Conservation (phyloP, 148 eudicot species). For the Fagopyrum tataricum region DNA sequence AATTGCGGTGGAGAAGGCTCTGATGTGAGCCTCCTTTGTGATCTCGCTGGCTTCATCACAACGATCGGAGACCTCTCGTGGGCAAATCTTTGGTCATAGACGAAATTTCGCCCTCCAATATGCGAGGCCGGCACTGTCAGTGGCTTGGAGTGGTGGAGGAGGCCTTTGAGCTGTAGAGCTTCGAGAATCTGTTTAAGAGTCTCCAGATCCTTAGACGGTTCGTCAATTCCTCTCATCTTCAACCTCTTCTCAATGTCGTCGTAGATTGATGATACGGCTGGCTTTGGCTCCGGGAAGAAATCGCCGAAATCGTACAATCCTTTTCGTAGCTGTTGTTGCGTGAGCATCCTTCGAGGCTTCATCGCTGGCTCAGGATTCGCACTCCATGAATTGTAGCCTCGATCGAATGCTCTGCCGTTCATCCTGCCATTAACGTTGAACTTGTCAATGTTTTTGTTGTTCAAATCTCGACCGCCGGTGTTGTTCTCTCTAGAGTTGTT, state of each 20-base stretch:
- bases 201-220: conserved; percentile 65
- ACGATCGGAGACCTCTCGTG: conserved; percentile 52
- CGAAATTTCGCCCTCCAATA: conserved; percentile 29
- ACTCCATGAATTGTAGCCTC: neutral
- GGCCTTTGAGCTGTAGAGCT: conserved; percentile 84
- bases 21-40: conserved; percentile 14
- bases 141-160: conserved; percentile 39
- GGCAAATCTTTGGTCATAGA: conserved; percentile 28
- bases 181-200: conserved; percentile 82
- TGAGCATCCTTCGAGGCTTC: neutral
- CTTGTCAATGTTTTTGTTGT: neutral
- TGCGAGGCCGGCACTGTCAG: conserved; percentile 16
- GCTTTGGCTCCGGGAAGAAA: conserved; percentile 55
- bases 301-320: conserved; percentile 62
- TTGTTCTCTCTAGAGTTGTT: conserved; percentile 3
- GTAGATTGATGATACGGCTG: conserved; percentile 27
- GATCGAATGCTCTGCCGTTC: neutral
- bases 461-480: conserved; percentile 14
- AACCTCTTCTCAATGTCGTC: conserved; percentile 67
- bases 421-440: conserved; percentile 2
- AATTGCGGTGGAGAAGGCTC: conserved; percentile 18
- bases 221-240: conserved; percentile 73
- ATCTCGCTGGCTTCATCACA: conserved; percentile 43
- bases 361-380: neutral
- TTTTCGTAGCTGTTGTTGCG: conserved; percentile 33